Conservation (phyloP, 202 grass and related monocot species). For the Tripidium arundinaceum region DNA sequence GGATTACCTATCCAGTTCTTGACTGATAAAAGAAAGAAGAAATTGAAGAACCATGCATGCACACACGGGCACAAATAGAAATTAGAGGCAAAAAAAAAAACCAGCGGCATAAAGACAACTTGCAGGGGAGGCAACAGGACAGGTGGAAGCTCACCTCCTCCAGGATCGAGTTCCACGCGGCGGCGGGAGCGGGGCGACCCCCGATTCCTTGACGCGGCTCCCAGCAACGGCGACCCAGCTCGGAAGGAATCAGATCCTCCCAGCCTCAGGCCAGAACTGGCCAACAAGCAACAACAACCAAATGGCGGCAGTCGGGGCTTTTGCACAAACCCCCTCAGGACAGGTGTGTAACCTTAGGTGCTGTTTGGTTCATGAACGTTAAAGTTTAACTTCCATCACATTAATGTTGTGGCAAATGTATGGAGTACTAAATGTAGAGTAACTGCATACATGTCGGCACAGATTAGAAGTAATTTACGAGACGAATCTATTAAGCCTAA, state of each 20-base stretch:
- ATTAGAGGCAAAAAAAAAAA: background rate
- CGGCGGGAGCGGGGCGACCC: background rate
- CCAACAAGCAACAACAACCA: too few relatives aligned
- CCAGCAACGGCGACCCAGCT: background rate
- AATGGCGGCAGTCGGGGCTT: too few relatives aligned
- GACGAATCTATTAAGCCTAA: too few relatives aligned
- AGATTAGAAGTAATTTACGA: too few relatives aligned
- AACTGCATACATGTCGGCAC: too few relatives aligned
- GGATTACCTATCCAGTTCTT: background rate
- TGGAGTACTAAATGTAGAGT: too few relatives aligned
- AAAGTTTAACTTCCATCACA: too few relatives aligned
- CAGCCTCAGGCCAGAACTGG: slow-evolving; percentile 11
- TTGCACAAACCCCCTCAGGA: too few relatives aligned
- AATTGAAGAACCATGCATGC: background rate
- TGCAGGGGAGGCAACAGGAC: background rate
- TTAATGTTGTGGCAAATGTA: too few relatives aligned
- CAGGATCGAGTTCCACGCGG: background rate
- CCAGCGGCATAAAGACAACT: background rate
- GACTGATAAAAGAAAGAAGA: background rate
- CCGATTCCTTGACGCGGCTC: background rate
- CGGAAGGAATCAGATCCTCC: background rate
- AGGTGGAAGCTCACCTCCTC: slow-evolving; percentile 16
- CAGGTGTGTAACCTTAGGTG: too few relatives aligned
- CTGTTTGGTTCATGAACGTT: too few relatives aligned
- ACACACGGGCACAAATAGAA: background rate